phyloP scores from a whole-genome alignment of 2,329 filamentous ascomycete genomes.

The Penicillium sp. region DNA sequence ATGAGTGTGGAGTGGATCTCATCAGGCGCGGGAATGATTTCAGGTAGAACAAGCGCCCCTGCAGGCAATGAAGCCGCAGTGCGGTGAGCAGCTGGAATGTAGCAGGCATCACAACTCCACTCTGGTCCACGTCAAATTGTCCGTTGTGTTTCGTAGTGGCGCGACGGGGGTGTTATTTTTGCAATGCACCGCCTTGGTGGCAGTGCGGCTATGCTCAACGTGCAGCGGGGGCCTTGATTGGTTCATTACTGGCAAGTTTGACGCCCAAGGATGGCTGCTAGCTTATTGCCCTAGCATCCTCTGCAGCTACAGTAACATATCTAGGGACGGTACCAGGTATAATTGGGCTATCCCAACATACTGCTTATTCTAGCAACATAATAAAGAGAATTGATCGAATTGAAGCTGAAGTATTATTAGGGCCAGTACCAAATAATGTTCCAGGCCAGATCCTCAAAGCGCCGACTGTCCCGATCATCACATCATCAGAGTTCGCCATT shows the following conservation, averaged over 20 bases:
- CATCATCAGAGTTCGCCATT: slow-evolving; percentile 1
- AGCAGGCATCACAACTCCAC: slow-evolving; percentile 7
- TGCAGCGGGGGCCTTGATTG: not conserved
- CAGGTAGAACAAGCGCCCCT: not conserved
- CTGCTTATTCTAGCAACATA: too few species aligned
- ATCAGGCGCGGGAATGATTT: slow-evolving; percentile 4
- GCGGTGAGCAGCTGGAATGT: slow-evolving; percentile 9
- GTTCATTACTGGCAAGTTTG: not conserved
- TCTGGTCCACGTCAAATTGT: slow-evolving; percentile 8
- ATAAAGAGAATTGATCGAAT: too few species aligned
- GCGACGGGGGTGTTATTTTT: slow-evolving; percentile 10
- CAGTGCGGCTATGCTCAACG: not conserved
- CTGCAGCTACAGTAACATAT: too few species aligned
- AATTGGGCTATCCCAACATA: too few species aligned
- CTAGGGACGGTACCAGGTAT: too few species aligned
- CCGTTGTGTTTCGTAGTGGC: too few species aligned
- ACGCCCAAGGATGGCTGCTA: too few species aligned
- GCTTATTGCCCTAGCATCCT: too few species aligned
- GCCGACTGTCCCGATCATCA: not conserved
- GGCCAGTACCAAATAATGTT: too few species aligned
- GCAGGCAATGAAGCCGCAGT: not conserved
- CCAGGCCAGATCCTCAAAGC: too few species aligned
- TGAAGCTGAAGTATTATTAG: too few species aligned
- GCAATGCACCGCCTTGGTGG: slow-evolving; percentile 6
- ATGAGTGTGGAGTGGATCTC: slow-evolving; percentile 1